Conservation (phyloP, 352 stramenopile genomes). For the Phytophthora litchii region DNA sequence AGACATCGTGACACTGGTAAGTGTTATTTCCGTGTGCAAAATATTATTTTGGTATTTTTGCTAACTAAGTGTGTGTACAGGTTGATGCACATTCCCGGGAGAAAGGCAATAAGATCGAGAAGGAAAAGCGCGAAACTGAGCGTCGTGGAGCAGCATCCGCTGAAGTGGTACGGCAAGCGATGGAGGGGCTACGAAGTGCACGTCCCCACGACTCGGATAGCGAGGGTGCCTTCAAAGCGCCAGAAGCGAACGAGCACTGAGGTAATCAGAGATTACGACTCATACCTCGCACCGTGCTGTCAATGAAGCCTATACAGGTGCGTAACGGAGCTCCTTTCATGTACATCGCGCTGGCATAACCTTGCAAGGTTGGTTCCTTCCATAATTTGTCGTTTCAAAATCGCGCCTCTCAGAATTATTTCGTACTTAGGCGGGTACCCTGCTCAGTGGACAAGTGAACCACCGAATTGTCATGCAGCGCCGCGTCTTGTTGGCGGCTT, state of each 20-base stretch:
- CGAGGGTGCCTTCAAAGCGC: neutral
- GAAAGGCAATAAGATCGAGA: neutral
- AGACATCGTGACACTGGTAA: neutral
- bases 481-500: conserved; percentile 16
- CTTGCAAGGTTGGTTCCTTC: too few relatives aligned
- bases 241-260: conserved; percentile 3
- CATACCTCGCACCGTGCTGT: too few relatives aligned
- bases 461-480: conserved; percentile 29
- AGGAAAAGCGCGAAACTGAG: neutral
- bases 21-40: too few relatives aligned
- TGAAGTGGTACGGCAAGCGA: neutral
- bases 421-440: too few relatives aligned
- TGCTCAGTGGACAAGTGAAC: neutral
- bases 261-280: neutral
- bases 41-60: neutral
- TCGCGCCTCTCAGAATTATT: too few relatives aligned
- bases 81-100: neutral
- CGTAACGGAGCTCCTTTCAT: too few relatives aligned
- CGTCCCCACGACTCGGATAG: neutral
- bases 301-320: too few relatives aligned
- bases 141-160: neutral
- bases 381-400: too few relatives aligned
- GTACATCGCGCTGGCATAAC: too few relatives aligned
- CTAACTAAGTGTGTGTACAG: neutral
- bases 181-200: neutral